Evolutionary conservation across 73 alveolate species (phyloP), one percentile per base, ranked within the genome.

Genomic region (Paramecium caudatum): DNA sequence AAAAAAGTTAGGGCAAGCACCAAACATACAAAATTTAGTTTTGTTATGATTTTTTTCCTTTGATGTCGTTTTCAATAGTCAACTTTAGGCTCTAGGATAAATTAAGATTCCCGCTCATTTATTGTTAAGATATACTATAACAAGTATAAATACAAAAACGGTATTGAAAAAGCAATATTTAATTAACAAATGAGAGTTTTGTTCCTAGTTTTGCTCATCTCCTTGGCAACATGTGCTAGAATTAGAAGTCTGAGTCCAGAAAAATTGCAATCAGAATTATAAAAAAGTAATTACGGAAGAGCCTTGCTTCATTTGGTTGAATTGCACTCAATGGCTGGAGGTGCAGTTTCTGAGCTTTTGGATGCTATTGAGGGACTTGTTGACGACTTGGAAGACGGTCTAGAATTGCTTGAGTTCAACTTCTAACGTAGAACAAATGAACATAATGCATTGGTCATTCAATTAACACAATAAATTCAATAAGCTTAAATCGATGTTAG

Each of bases 311-410:
- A 74, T 41, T 74, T 74, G 55, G 88, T 74, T 37, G 88, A 74
- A 21, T 74, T 74, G 19, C 88, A 74, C 55, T 74, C 88, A 16
- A 41, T 74, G 68, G 88, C 88, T 21, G 62, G 68, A 74, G 88
- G 88, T 19, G 25, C 88, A 37, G 88, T 74, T 3, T 74, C 17
- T 41, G 88, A 74, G 47, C 43, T 74, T 41, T 19, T 74, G 9
- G 88, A 74, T 23, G 88, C 69, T 6, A 74, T 74, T 41, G 88
- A 74, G 19, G 88, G 43, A 21, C 65, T 74, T 39, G 65, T 74
- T 9, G 17, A 74, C 32, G 88, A 74, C 32, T 21, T 74, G 19
- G 62, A 74, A n/a, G 88, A 74, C 16, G 88, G 88, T 5, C 39
- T 74, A 36, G 88, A 74, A 15, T 37, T 41, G 8, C 30, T 74